Evolutionary conservation across 805 yeast genomes (phyloP).

Genomic region (Komagataella phaffii): DNA sequence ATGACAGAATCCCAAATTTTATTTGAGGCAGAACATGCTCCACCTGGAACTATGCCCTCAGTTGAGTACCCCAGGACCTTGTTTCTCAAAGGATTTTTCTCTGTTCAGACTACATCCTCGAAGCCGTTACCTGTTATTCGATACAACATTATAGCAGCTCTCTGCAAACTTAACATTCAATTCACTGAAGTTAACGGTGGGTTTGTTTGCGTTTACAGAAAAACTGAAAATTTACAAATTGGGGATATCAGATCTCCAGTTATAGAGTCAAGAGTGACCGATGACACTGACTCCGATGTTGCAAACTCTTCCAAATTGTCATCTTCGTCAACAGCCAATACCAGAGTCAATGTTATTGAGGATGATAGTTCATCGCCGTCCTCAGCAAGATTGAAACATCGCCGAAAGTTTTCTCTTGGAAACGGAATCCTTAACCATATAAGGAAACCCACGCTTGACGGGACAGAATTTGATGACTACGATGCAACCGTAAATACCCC

Average conservation of each 20-base stretch:
- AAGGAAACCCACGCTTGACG: constrained; percentile 28
- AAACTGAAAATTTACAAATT: constrained; percentile 21
- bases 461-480: constrained; percentile 18
- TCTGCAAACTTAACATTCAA: constrained; percentile 64
- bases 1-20: constrained; percentile 35
- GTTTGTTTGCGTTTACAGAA: constrained; percentile 65
- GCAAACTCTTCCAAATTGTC: constrained; percentile 16
- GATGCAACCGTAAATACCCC: constrained; percentile 25
- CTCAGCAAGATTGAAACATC: constrained; percentile 20
- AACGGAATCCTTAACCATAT: constrained; percentile 37
- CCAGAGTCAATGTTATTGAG: constrained; percentile 2
- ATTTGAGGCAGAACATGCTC: constrained; percentile 33
- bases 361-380: constrained; percentile 10
- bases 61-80: constrained; percentile 87
- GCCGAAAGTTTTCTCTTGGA: constrained; percentile 54
- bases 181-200: constrained; percentile 91
- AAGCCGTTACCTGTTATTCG: constrained; percentile 84
- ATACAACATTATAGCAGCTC: constrained; percentile 65
- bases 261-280: constrained; percentile 15
- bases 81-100: constrained; percentile 84
- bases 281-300: constrained; percentile 21
- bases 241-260: constrained; percentile 12
- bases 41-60: constrained; percentile 79
- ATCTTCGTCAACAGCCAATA: constrained; percentile 1
- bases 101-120: constrained; percentile 90